phyloP scores from a whole-genome alignment of 306 rosid genomes.

The Inga laurina region DNA sequence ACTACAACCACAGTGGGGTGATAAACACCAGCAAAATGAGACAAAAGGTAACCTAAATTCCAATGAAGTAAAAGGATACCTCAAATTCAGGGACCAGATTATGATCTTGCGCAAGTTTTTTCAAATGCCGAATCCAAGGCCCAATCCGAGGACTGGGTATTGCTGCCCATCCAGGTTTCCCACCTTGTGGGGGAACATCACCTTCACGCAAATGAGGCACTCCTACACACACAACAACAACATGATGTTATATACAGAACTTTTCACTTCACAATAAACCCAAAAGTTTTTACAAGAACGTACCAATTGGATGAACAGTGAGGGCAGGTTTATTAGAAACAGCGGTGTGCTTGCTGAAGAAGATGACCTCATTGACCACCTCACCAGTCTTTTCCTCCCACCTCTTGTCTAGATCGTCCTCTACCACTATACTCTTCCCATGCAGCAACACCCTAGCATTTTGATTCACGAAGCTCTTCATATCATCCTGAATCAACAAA shows the following conservation, averaged over 20 bases:
- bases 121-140: constrained; percentile 85
- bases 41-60: not conserved
- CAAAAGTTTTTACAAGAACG: not conserved
- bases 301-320: constrained; percentile 92
- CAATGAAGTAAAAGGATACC: constrained; percentile 43
- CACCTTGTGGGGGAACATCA: constrained; percentile 90
- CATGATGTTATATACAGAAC: not conserved
- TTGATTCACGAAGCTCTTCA: constrained; percentile 58
- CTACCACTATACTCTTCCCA: constrained; percentile 59
- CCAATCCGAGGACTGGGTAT: constrained; percentile 81
- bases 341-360: constrained; percentile 87
- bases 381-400: constrained; percentile 82
- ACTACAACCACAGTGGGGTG: not conserved
- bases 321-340: constrained; percentile 90
- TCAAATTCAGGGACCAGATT: constrained; percentile 88
- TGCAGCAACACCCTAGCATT: constrained; percentile 65
- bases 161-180: constrained; percentile 94
- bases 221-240: constrained; percentile 42
- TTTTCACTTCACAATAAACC: constrained; percentile 1
- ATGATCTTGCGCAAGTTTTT: constrained; percentile 65
- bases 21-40: not conserved
- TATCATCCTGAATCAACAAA: constrained; percentile 42
- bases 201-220: constrained; percentile 90
- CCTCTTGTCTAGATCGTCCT: constrained; percentile 71
- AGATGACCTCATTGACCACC: constrained; percentile 70